These are phyloP conservation scores for Fusarium sp. DNA, from an alignment of 2,329 filamentous ascomycete species.

Conservation along the genomic window DNA sequence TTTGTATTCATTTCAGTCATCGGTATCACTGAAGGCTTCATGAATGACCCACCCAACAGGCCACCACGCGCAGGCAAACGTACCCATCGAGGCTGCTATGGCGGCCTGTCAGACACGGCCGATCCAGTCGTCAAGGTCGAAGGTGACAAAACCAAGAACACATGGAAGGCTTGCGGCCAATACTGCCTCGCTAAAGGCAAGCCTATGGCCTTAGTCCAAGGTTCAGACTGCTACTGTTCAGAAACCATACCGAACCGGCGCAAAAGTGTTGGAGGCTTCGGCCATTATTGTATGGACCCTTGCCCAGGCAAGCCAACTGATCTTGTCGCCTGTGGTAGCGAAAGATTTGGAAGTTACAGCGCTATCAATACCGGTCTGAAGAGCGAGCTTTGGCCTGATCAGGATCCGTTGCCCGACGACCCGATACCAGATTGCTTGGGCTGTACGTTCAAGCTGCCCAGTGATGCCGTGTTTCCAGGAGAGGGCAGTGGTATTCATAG, in stretches of 20 bases:
- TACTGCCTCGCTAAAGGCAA: neutral
- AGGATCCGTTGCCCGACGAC: neutral
- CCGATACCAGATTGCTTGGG: neutral
- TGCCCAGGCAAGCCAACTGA: neutral
- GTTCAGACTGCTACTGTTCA: neutral
- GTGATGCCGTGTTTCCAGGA: neutral
- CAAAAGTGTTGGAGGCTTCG: neutral
- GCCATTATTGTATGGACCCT: neutral
- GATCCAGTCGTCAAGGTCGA: neutral
- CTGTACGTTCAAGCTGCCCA: neutral
- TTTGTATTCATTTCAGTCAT: neutral
- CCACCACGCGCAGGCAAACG: neutral
- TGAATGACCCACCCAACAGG: too few species aligned
- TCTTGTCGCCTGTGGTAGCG: neutral
- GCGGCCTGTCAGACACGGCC: neutral
- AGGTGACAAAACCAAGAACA: neutral
- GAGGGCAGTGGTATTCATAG: neutral
- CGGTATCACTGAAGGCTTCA: neutral
- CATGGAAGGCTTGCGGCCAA: neutral
- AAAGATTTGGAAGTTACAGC: neutral
- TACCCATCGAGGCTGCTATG: neutral
- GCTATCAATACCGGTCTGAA: neutral
- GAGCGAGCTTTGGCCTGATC: neutral
- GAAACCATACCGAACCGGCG: neutral
- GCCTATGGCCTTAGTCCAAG: neutral